Evolutionary conservation across 73 alveolate species (phyloP), one percentile per base, ranked within the genome.

Genomic region (Blepharisma japonicum): DNA sequence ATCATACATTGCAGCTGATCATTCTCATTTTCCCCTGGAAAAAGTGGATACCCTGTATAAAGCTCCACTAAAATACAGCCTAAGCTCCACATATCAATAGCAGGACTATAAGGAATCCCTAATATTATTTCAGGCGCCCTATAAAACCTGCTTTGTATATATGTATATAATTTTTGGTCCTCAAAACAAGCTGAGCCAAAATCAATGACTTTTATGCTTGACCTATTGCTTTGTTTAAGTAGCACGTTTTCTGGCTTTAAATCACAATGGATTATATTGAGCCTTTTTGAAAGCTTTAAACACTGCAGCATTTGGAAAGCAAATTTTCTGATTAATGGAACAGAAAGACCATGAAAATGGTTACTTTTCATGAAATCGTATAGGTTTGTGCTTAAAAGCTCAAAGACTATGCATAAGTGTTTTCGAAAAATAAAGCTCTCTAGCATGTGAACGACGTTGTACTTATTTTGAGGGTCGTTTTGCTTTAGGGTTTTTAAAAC

Each of bases 201-300:
- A 82, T 94, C 99, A 53, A 94, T 94, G 71, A 94, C 70, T 71
- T 93, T 94, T 7, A 92, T 81, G 21, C 95, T 94, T 23, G 87
- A 71, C 67, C 83, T 83, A 54, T 88, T 87, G 53, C 80, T 82
- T 46, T 84, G 78, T 38, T 86, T 91, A n/a, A 92, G 81, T 51
- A 94, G 81, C 45, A 94, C 86, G 80, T 94, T 94, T 79, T 94
- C 99, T 20, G 99, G 99, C 70, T 94, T 94, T 56, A 94, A 70
- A 81, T 94, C 99, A 54, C 98, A 92, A 80, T 94, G 99, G 50
- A 94, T 91, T 55, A 93, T 78, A 56, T 91, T 84, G 23, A 83
- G 66, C 42, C 77, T 61, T 71, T 91, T 78, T 46, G 89, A 71
- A 83, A 83, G 90, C 56, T 80, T 84, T 47, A 95, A 77, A 7